A percentile compares a stretch with the other conserved stretches of the same genome.
phyloP scores from a whole-genome alignment of 2,329 filamentous ascomycete species.

The Lecanosticta acicola region DNA sequence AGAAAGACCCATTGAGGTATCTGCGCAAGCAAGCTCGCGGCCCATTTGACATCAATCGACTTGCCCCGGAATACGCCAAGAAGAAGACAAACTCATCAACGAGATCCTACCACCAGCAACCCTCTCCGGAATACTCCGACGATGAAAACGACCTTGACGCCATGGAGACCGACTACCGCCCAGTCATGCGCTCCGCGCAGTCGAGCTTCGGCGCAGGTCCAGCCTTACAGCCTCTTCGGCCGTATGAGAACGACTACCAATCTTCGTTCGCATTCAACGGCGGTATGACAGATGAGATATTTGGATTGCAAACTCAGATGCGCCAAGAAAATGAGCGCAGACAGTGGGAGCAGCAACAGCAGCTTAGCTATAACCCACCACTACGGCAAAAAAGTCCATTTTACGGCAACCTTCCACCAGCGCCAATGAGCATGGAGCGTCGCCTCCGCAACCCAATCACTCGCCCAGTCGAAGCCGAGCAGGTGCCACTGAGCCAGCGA shows the following conservation, averaged over 20 bases:
- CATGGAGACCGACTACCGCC: slow-evolving; percentile 67
- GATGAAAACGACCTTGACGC: slow-evolving; percentile 43
- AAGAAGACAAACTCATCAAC: slow-evolving; percentile 10
- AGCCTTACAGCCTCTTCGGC: slow-evolving; percentile 12
- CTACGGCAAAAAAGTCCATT: slow-evolving; percentile 51
- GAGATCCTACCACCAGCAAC: slow-evolving; percentile 18
- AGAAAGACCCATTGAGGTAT: slow-evolving; percentile 24
- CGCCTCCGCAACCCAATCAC: slow-evolving; percentile 52
- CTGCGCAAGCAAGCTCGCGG: slow-evolving; percentile 20
- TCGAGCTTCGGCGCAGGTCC: slow-evolving; percentile 14
- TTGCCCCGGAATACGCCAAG: slow-evolving; percentile 22
- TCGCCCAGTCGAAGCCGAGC: slow-evolving; percentile 15
- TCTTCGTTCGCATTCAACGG: slow-evolving; percentile 14
- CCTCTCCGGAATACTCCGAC: slow-evolving; percentile 25
- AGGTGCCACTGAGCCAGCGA: slow-evolving; percentile 42
- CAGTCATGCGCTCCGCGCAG: slow-evolving; percentile 18
- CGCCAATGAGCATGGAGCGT: slow-evolving; percentile 61
- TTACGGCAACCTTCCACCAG: slow-evolving; percentile 64
- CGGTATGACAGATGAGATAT: slow-evolving; percentile 19
- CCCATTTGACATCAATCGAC: slow-evolving; percentile 35
- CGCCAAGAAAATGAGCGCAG: slow-evolving; percentile 16
- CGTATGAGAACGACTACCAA: slow-evolving; percentile 3
- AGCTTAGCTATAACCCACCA: slow-evolving; percentile 20
- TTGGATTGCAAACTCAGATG: slow-evolving; percentile 23
- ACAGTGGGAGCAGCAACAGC: slow-evolving; percentile 14